Evolutionary conservation across 768 basidiomycete genomes (phyloP).

Genomic region (Leccinum truebloodii): DNA sequence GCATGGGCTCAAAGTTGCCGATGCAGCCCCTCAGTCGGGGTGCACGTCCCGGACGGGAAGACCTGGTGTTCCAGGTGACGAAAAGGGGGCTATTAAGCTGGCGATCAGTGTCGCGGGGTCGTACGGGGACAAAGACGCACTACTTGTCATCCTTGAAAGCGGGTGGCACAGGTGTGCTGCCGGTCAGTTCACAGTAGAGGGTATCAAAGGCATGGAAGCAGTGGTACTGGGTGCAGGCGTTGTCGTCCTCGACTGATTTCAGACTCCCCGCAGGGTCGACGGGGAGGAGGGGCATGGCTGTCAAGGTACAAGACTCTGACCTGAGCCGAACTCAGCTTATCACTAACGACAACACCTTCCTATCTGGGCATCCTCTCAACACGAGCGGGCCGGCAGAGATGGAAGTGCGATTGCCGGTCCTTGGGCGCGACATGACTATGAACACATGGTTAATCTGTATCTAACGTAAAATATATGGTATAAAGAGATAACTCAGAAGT

Average conservation of each 20-base stretch:
- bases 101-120: conserved; percentile 8
- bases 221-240: conserved; percentile 69
- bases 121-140: conserved; percentile 49
- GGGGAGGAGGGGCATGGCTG: conserved; percentile 57
- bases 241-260: conserved; percentile 40
- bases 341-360: conserved; percentile 20
- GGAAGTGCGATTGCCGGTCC: conserved; percentile 11
- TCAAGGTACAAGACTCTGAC: conserved; percentile 22
- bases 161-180: conserved; percentile 52
- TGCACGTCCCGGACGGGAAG: conserved; percentile 57
- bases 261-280: conserved; percentile 46
- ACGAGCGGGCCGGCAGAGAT: background rate
- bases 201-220: conserved; percentile 83
- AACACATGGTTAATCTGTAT: conserved; percentile 38
- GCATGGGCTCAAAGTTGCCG: conserved; percentile 82
- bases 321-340: conserved; percentile 1
- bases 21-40: conserved; percentile 88
- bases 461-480: conserved; percentile 42
- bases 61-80: conserved; percentile 91
- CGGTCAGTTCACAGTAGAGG: conserved; percentile 73
- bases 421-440: conserved; percentile 29
- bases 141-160: conserved; percentile 74
- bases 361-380: conserved; percentile 26
- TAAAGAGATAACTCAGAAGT: conserved; percentile 40
- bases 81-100: conserved; percentile 64